Conservation (phyloP, 306 rosid species). For the Vigna hirtella region DNA sequence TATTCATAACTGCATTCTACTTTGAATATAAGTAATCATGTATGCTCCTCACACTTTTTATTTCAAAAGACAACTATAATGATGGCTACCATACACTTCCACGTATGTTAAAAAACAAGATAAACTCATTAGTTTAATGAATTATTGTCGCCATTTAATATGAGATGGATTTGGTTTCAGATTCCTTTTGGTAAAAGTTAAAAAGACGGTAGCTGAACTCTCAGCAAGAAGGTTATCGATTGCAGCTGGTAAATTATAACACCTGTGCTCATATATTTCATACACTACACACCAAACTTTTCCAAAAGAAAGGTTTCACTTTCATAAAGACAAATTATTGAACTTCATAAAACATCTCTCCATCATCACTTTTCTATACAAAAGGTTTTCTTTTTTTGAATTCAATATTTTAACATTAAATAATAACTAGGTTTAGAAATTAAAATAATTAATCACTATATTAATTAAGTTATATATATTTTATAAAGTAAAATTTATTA, state of each 20-base stretch:
- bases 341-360: no score
- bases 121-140: background rate
- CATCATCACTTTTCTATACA: no score
- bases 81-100: slow-evolving; percentile 15
- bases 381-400: no score
- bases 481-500: no score
- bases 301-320: background rate
- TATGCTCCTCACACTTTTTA: slow-evolving; percentile 11
- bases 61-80: background rate
- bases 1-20: slow-evolving; percentile 4
- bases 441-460: no score
- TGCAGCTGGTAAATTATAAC: background rate
- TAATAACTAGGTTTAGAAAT: no score
- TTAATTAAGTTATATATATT: no score
- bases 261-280: background rate
- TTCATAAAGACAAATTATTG: background rate
- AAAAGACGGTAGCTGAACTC: background rate
- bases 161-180: background rate
- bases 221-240: background rate
- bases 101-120: slow-evolving; percentile 1
- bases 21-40: background rate
- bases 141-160: background rate
- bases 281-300: background rate
- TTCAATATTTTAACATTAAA: no score
- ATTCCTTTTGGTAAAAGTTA: background rate